These are phyloP conservation scores for Laetiporus sulphureus DNA, from an alignment of 1,284 basidiomycete species.

Conservation along the genomic window DNA sequence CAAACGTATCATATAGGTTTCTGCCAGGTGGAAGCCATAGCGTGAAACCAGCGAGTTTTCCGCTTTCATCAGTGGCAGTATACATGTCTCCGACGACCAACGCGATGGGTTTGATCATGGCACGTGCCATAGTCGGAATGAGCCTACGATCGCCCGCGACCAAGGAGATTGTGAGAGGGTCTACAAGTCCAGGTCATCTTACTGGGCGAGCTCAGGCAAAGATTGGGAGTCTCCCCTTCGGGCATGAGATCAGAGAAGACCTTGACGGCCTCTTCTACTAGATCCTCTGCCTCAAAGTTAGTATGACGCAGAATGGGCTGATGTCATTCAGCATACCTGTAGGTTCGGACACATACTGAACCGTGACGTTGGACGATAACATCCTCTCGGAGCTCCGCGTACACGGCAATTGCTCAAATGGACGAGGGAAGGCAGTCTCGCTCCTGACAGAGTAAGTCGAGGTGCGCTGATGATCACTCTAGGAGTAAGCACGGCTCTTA, in stretches of 20 bases:
- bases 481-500: no score
- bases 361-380: not conserved
- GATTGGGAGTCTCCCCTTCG: not conserved
- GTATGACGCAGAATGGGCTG: not conserved
- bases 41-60: slow-evolving; percentile 8
- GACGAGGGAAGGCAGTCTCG: no score
- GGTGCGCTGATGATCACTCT: no score
- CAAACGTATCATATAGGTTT: not conserved
- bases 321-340: not conserved
- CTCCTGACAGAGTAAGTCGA: no score
- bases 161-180: slow-evolving; percentile 2
- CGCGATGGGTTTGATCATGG: slow-evolving; percentile 1
- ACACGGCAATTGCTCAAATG: no score
- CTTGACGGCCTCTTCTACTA: not conserved
- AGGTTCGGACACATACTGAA: not conserved
- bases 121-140: not conserved
- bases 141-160: not conserved
- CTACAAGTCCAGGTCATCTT: not conserved
- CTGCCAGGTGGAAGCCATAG: slow-evolving; percentile 3
- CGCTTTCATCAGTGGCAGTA: slow-evolving; percentile 8
- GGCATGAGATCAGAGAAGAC: not conserved
- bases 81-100: slow-evolving; percentile 9
- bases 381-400: no score
- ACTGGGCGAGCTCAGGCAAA: not conserved
- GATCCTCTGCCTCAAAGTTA: not conserved